A percentile compares a stretch with the other conserved stretches of the same genome.
Conservation (phyloP, 2,329 filamentous ascomycete genomes). For the Talaromyces sp. region DNA sequence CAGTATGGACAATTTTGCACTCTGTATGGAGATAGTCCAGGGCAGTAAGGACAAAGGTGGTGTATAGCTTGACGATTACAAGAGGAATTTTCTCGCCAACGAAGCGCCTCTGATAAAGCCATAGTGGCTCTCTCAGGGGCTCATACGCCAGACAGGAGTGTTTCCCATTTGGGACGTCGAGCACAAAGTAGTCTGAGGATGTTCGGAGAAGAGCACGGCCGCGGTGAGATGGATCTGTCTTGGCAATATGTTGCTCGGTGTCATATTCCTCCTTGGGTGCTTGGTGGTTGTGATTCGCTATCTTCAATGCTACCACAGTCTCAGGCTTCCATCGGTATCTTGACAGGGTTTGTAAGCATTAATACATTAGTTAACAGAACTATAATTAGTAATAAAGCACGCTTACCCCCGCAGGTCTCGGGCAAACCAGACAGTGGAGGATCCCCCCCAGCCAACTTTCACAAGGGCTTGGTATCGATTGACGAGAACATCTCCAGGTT, state of each 20-base stretch:
- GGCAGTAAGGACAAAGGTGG: conserved; percentile 39
- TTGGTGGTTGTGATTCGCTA: conserved; percentile 21
- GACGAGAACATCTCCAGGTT: conserved; percentile 27
- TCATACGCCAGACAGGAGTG: conserved; percentile 36
- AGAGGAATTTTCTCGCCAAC: conserved; percentile 17
- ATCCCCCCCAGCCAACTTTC: conserved; percentile 32
- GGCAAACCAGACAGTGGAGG: conserved; percentile 35
- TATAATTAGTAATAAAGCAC: conserved; percentile 16
- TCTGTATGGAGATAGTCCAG: conserved; percentile 46
- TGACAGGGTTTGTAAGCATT: conserved; percentile 19
- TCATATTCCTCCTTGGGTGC: conserved; percentile 29
- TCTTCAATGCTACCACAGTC: conserved; percentile 24
- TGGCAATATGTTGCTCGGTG: conserved; percentile 32
- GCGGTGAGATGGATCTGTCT: conserved; percentile 20
- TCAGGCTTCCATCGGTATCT: conserved; percentile 23
- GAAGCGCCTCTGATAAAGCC: conserved; percentile 37
- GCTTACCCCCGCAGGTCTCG: conserved; percentile 23
- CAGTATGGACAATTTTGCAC: conserved; percentile 44
- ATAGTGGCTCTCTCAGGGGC: conserved; percentile 42
- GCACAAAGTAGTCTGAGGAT: conserved; percentile 8
- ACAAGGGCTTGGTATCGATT: conserved; percentile 30
- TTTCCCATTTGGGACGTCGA: conserved; percentile 4
- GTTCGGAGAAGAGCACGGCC: conserved; percentile 23
- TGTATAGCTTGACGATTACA: conserved; percentile 30
- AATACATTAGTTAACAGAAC: conserved; percentile 4